Evolutionary conservation across 1,284 basidiomycete genomes (phyloP), one percentile per base, ranked within the genome.

Genomic region (Ceratobasidium sp.): DNA sequence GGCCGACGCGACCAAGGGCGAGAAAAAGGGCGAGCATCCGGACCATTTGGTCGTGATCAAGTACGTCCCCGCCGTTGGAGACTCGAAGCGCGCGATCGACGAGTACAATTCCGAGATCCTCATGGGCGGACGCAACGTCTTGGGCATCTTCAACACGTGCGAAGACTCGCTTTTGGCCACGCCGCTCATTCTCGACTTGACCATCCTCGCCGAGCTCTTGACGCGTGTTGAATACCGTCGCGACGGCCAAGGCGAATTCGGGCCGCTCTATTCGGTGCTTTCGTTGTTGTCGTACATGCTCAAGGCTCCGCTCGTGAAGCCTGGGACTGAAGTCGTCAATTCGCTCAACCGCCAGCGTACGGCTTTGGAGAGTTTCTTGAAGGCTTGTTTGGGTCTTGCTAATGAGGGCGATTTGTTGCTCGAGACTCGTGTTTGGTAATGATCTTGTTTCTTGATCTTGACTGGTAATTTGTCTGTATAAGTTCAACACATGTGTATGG

Each of bases 21-120:
- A 88, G 46, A 89, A 87, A 79, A 94, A 95, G 86, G 94, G 94
- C 83, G 96, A 97, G 86, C 96, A 98, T 85, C 97, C 97, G 38
- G 97, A 99, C 86, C 98, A 99, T 86, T 91, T 97, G 83, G 94
- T 99, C 78, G 96, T 99, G 79, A 96, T 96, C 90, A 96, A 97
- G 88, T 96, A 96, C 79, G 91, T 96, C 17, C 95, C 94, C 42
- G 95, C 96, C 52, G 97, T 98, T 67, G 96, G 97, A 68, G 98
- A 99, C 87, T 96, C 95, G 81, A 98, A 96, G 90, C 91, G 96
- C 75, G 97, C 97, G 61, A 96, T 99, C 88, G 97, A 99, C 87
- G 97, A 99, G 89, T 99, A 99, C 88, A 97, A 96, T 86, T 97
- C 95, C 17, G 97, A 99, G 85, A 86, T 90, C 67, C 85, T 87